Percentiles rank a stretch among this genome's conserved stretches.
These are phyloP conservation scores for Trichosporon ovoides DNA, from an alignment of 1,284 basidiomycete genomes.

Conservation along the genomic window DNA sequence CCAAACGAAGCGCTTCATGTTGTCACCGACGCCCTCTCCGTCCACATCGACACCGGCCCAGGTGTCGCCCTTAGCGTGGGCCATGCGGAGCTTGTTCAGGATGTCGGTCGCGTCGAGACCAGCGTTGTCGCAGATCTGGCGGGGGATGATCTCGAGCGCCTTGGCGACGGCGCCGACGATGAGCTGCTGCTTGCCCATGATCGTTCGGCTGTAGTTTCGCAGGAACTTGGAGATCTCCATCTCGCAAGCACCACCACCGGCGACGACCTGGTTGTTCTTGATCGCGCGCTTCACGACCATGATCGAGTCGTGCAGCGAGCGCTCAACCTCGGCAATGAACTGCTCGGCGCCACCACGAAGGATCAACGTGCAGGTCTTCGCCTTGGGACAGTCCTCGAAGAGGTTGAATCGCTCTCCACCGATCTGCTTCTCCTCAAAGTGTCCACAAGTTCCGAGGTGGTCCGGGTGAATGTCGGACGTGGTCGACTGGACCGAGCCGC, in stretches of 20 bases:
- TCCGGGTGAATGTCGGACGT: slow-evolving; percentile 85
- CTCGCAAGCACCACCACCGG: slow-evolving; percentile 97
- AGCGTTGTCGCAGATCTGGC: slow-evolving; percentile 98
- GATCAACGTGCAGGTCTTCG: slow-evolving; percentile 96
- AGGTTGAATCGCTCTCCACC: slow-evolving; percentile 97
- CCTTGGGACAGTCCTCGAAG: slow-evolving; percentile 86
- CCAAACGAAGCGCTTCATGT: slow-evolving; percentile 98
- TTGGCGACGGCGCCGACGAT: slow-evolving; percentile 96
- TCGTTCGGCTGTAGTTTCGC: slow-evolving; percentile 81
- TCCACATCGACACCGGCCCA: slow-evolving; percentile 98
- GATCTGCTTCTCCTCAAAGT: slow-evolving; percentile 91
- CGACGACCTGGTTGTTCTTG: slow-evolving; percentile 91
- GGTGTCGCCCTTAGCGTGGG: slow-evolving; percentile 74
- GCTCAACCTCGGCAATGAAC: slow-evolving; percentile 97
- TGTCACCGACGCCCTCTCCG: slow-evolving; percentile 84
- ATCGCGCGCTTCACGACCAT: slow-evolving; percentile 99
- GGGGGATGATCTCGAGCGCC: slow-evolving; percentile 92
- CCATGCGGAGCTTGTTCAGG: slow-evolving; percentile 95
- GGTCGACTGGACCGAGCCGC: slow-evolving; percentile 91
- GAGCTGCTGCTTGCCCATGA: slow-evolving; percentile 93
- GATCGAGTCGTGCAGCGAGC: slow-evolving; percentile 95
- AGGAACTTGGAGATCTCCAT: slow-evolving; percentile 96
- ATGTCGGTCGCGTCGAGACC: slow-evolving; percentile 97
- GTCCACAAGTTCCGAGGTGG: slow-evolving; percentile 86
- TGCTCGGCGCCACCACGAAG: slow-evolving; percentile 97